Conservation (phyloP, 768 basidiomycete genomes). For the Lentinula lateritia region DNA sequence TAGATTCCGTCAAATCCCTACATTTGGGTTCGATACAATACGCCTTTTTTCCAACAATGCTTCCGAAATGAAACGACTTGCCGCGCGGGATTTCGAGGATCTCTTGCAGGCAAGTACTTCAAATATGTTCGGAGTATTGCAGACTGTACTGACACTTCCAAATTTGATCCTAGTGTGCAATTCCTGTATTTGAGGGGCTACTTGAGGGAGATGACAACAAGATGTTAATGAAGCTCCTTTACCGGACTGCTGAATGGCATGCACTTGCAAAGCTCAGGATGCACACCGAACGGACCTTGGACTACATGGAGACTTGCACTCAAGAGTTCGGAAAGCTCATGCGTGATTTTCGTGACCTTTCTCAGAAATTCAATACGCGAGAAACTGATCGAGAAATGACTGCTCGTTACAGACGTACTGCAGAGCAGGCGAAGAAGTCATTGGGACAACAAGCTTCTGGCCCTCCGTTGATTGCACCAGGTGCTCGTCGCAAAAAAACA, state of each 20-base stretch:
- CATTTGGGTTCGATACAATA: constrained; percentile 19
- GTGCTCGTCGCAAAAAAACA: background rate
- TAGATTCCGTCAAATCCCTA: constrained; percentile 6
- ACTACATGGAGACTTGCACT: constrained; percentile 5
- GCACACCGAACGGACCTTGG: constrained; percentile 12
- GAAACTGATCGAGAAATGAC: constrained; percentile 5
- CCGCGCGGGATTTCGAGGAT: constrained; percentile 30
- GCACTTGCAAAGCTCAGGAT: constrained; percentile 14
- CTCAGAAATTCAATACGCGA: background rate
- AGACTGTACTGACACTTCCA: too few species aligned
- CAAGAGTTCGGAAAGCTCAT: background rate
- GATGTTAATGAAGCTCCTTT: constrained; percentile 10
- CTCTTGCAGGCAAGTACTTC: constrained; percentile 14
- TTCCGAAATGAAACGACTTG: constrained; percentile 20
- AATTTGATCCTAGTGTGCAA: constrained; percentile 17
- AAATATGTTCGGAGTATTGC: too few species aligned
- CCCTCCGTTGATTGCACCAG: background rate
- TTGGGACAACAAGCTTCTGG: too few species aligned
- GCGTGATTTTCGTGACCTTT: constrained; percentile 1
- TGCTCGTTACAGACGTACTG: constrained; percentile 1
- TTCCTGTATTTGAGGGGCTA: constrained; percentile 30
- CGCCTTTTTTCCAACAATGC: constrained; percentile 22
- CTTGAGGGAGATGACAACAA: constrained; percentile 10
- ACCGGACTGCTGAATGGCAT: constrained; percentile 15
- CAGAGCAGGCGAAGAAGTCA: background rate